Evolutionary conservation across 805 yeast species (phyloP).

Genomic region (Wickerhamomyces hampshirensis): DNA sequence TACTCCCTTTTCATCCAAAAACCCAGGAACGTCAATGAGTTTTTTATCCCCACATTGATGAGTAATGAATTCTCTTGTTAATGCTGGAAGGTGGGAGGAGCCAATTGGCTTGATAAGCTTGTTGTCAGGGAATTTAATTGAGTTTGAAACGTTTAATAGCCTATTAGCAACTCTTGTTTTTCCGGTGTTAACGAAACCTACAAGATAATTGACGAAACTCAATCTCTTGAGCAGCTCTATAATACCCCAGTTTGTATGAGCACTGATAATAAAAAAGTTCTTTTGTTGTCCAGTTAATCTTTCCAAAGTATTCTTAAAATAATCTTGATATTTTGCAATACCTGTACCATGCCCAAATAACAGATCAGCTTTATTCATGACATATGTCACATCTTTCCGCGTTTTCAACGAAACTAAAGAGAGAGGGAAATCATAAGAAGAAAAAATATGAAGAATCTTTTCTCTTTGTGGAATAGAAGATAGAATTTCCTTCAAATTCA

Average conservation of each 20-base stretch:
- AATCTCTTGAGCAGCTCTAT: conserved; percentile 33
- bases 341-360: conserved; percentile 31
- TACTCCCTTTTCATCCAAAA: conserved; percentile 20
- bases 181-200: conserved; percentile 69
- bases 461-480: conserved; percentile 36
- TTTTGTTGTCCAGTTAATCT: conserved; percentile 25
- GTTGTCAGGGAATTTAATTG: conserved; percentile 5
- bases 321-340: conserved; percentile 29
- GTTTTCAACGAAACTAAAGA: conserved; percentile 19
- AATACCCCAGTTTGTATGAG: conserved; percentile 49
- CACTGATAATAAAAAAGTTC: conserved; percentile 44
- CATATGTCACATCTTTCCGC: conserved; percentile 25
- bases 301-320: conserved; percentile 26
- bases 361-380: conserved; percentile 40
- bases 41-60: conserved; percentile 33
- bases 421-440: conserved; percentile 71
- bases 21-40: conserved; percentile 37
- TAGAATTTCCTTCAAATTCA: conserved; percentile 28
- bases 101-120: conserved; percentile 25
- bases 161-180: conserved; percentile 57
- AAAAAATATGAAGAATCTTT: conserved; percentile 54
- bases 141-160: conserved; percentile 29
- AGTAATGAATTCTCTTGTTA: conserved; percentile 52
- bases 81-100: conserved; percentile 56
- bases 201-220: conserved; percentile 38